phyloP scores from a whole-genome alignment of 2,329 filamentous ascomycete species.

The Aspergillus sp. region DNA sequence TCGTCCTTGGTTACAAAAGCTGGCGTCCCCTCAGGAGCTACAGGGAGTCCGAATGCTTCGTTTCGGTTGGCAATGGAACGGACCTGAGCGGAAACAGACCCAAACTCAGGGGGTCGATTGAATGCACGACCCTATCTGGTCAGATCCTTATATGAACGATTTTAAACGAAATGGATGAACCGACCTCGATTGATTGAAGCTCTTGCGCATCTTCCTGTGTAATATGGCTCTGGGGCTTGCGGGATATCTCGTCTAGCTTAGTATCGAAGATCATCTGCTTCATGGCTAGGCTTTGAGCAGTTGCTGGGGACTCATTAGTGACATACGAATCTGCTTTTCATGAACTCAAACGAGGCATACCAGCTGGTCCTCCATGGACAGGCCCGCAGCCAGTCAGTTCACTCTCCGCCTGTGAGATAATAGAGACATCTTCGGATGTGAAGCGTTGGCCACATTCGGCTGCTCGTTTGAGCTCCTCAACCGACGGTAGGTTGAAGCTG shows the following conservation, averaged over 20 bases:
- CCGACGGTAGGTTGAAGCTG: slow-evolving; percentile 19
- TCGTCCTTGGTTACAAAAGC: slow-evolving; percentile 28
- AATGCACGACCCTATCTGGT: slow-evolving; percentile 25
- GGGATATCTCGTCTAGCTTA: slow-evolving; percentile 22
- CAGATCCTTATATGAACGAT: not conserved
- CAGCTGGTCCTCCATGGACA: slow-evolving; percentile 25
- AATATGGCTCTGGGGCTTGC: slow-evolving; percentile 26
- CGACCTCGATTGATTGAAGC: slow-evolving; percentile 25
- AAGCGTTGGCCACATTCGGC: slow-evolving; percentile 26
- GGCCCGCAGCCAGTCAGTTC: slow-evolving; percentile 24
- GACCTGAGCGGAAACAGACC: slow-evolving; percentile 25
- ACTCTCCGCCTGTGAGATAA: slow-evolving; percentile 25
- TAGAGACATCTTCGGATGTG: slow-evolving; percentile 24
- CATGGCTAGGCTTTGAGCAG: slow-evolving; percentile 26
- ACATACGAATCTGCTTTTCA: no score
- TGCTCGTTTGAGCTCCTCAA: slow-evolving; percentile 24
- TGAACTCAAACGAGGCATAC: slow-evolving; percentile 8
- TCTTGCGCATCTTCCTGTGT: slow-evolving; percentile 25
- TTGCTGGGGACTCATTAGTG: slow-evolving; percentile 12
- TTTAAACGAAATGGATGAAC: not conserved
- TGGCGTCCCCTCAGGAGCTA: slow-evolving; percentile 12
- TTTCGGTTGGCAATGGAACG: slow-evolving; percentile 27
- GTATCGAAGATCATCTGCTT: slow-evolving; percentile 28
- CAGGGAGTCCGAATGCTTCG: slow-evolving; percentile 20
- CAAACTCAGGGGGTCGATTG: slow-evolving; percentile 22